Conservation (phyloP, 352 stramenopile genomes). For the Thraustochytrium striatum region DNA sequence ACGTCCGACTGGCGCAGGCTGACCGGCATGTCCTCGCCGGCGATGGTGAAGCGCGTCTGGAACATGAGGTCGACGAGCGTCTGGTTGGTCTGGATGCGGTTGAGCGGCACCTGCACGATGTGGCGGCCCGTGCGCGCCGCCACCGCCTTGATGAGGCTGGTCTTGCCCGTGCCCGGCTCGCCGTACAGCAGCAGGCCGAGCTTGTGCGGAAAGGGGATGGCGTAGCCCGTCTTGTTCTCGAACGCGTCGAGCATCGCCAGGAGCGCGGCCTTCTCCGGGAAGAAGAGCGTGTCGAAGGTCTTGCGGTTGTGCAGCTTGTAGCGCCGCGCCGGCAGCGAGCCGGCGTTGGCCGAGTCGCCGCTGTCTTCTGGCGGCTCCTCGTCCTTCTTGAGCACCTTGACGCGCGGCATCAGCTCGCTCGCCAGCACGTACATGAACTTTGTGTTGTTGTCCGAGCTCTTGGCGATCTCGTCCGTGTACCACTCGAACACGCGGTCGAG, state of each 20-base stretch:
- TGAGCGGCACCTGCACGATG: conserved; percentile 69
- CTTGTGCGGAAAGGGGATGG: conserved; percentile 80
- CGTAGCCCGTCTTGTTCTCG: conserved; percentile 64
- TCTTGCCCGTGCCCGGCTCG: conserved; percentile 80
- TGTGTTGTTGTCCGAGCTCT: conserved; percentile 4
- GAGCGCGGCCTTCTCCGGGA: conserved; percentile 61
- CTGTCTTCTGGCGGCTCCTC: conserved; percentile 53
- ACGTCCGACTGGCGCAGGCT: conserved; percentile 67
- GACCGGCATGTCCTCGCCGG: conserved; percentile 64
- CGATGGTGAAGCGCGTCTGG: conserved; percentile 65
- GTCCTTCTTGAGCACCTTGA: not conserved
- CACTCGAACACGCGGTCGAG: conserved; percentile 57
- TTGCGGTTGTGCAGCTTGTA: conserved; percentile 66
- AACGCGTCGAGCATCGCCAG: conserved; percentile 62
- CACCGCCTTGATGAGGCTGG: conserved; percentile 76
- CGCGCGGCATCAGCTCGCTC: not conserved
- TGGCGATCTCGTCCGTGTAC: conserved; percentile 55
- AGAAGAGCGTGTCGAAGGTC: conserved; percentile 69
- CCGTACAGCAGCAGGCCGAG: conserved; percentile 76
- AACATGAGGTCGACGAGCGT: conserved; percentile 74
- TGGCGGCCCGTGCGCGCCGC: conserved; percentile 70
- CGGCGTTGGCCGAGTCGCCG: not conserved
- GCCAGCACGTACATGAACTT: conserved; percentile 38
- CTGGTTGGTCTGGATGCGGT: conserved; percentile 72
- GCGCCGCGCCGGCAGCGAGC: conserved; percentile 45